A percentile compares a stretch with the other conserved stretches of the same genome.
phyloP scores from a whole-genome alignment of 176 grass and related monocot genomes.

The Metroxylon sagu region DNA sequence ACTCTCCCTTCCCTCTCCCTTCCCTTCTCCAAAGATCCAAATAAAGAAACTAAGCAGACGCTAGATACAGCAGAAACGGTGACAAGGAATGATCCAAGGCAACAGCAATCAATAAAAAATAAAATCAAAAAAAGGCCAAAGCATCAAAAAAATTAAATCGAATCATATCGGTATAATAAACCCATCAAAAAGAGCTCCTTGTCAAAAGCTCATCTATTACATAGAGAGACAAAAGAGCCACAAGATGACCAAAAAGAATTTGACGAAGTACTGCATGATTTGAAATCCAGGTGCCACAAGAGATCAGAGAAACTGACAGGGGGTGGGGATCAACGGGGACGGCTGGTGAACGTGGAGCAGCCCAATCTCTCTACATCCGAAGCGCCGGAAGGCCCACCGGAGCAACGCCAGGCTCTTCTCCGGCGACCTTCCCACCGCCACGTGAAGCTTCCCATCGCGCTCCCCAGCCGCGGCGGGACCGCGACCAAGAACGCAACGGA shows the following conservation, averaged over 20 bases:
- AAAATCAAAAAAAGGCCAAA: not conserved
- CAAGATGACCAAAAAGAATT: not conserved
- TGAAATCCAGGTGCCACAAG: too few species aligned
- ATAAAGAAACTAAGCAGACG: too few species aligned
- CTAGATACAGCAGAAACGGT: too few species aligned
- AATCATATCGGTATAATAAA: too few species aligned
- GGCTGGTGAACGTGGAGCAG: slow-evolving; percentile 70
- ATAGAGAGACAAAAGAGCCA: not conserved
- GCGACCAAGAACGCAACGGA: slow-evolving; percentile 15
- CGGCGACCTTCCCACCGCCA: slow-evolving; percentile 68
- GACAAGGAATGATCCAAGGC: too few species aligned
- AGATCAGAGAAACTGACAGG: slow-evolving; percentile 27
- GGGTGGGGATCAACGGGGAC: slow-evolving; percentile 69
- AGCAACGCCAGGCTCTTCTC: slow-evolving; percentile 79
- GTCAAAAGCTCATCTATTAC: too few species aligned
- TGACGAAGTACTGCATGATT: too few species aligned
- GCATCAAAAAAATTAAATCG: slow-evolving; percentile 17
- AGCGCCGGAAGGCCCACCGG: slow-evolving; percentile 61
- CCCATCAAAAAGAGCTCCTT: not conserved
- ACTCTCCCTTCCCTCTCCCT: too few species aligned
- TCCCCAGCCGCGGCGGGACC: slow-evolving; percentile 1
- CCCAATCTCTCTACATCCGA: slow-evolving; percentile 40
- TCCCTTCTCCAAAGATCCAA: too few species aligned
- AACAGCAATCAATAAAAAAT: too few species aligned
- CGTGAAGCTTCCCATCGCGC: slow-evolving; percentile 31